Evolutionary conservation across 139 green algal species (phyloP).

Genomic region (Choricystis sp.): DNA sequence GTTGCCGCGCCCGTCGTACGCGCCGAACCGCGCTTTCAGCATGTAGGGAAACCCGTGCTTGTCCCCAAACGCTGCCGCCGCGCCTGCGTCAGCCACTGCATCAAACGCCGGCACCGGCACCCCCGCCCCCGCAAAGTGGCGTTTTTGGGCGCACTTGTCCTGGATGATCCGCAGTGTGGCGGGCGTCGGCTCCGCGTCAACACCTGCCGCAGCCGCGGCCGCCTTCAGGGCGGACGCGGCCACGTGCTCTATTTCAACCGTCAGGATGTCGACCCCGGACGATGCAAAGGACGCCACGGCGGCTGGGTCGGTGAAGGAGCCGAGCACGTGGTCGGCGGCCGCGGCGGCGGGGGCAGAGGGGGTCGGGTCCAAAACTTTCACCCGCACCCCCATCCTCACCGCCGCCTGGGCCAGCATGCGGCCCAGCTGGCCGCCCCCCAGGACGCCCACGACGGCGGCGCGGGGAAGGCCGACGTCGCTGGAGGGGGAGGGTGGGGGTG

Average conservation of each 20-base stretch:
- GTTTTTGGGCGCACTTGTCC: conserved; percentile 94
- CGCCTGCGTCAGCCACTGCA: too few species aligned
- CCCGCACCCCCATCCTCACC: conserved; percentile 67
- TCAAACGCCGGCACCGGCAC: conserved; percentile 69
- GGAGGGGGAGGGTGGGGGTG: too few species aligned
- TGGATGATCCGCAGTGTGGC: conserved; percentile 53
- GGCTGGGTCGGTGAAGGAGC: conserved; percentile 56
- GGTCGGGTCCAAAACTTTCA: conserved; percentile 81
- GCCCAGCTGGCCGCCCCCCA: conserved; percentile 92
- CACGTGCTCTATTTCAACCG: conserved; percentile 97
- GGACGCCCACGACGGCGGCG: conserved; percentile 60
- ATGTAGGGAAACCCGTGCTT: conserved; percentile 85
- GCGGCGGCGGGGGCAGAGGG: conserved; percentile 54
- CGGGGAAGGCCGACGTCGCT: conserved; percentile 19
- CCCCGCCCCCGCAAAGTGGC: conserved; percentile 54
- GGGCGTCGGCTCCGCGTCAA: conserved; percentile 69
- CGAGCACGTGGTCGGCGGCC: conserved; percentile 50
- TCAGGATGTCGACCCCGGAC: conserved; percentile 67
- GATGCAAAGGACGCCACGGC: conserved; percentile 56
- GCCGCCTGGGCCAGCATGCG: conserved; percentile 90
- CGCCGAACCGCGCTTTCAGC: conserved; percentile 71
- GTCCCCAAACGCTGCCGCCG: conserved; percentile 18
- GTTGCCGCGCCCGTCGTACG: conserved; percentile 91
- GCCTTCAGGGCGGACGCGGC: conserved; percentile 66
- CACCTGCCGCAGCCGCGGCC: conserved; percentile 20